Evolutionary conservation across 108 stramenopile genomes (phyloP).

Genomic region (Cylindrotheca fusiformis): DNA sequence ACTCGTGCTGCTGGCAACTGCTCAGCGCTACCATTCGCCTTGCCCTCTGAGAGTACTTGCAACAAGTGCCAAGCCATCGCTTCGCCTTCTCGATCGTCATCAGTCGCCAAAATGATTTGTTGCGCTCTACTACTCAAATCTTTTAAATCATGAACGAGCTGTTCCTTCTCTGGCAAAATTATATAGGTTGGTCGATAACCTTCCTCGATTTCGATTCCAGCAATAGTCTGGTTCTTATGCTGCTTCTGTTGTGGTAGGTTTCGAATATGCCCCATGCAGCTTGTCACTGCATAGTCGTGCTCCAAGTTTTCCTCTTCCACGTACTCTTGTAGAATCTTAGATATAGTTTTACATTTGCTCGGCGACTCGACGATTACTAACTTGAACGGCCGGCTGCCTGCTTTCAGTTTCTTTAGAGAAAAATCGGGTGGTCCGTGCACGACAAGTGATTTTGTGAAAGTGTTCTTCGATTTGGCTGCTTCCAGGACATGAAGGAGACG

Average conservation of each 20-base stretch:
- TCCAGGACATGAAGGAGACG: background rate
- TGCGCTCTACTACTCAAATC: conserved; percentile 20
- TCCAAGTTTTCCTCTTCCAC: conserved; percentile 34
- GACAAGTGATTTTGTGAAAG: conserved; percentile 9
- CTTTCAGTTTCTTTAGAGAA: background rate
- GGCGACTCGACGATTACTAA: conserved; percentile 61
- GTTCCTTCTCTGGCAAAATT: conserved; percentile 43
- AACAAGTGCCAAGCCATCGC: conserved; percentile 87
- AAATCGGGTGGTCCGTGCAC: conserved; percentile 27
- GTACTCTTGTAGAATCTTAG: conserved; percentile 41
- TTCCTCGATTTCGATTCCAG: conserved; percentile 57
- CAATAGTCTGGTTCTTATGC: conserved; percentile 20
- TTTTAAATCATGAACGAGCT: conserved; percentile 27
- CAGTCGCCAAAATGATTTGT: conserved; percentile 71
- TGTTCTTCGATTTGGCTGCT: conserved; percentile 1
- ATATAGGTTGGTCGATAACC: conserved; percentile 60
- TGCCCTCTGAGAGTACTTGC: conserved; percentile 31
- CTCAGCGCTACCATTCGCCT: background rate
- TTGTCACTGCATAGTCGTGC: conserved; percentile 42
- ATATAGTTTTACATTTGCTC: conserved; percentile 55
- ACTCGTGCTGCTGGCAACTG: conserved; percentile 45
- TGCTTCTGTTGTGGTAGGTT: conserved; percentile 33
- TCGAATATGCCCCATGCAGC: conserved; percentile 50
- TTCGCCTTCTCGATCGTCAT: conserved; percentile 89
- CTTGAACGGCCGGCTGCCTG: conserved; percentile 30